Evolutionary conservation across 148 eudicot genomes (phyloP), one percentile per base, ranked within the genome.

Genomic region (Tetragonia tetragonoides): DNA sequence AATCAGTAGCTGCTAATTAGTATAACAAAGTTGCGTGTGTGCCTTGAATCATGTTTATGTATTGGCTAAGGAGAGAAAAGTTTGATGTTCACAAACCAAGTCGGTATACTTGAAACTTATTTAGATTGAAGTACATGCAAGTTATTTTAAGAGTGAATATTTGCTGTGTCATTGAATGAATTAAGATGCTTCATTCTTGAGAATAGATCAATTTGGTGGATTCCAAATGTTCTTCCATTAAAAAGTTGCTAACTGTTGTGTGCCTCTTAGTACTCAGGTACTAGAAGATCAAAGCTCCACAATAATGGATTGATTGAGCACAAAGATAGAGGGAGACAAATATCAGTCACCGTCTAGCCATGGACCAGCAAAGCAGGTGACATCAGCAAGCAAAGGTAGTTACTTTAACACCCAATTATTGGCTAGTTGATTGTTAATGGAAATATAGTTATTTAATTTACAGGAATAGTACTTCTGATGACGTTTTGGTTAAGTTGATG

Each of bases 141-240:
- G 47, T 10, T 49, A 49, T 49, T 10, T 49, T 49, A 49, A 49
- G 7, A 10, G 10, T 3, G 6, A 49, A 10, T 8, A 62, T 18
- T 4, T 62, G 23, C 24, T 23, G 20, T 62, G 66, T 62, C 10
- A 21, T 21, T 62, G 38, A 21, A 28, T 11, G 37, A 10, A 62
- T 49, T 21, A 62, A 2, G 10, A 10, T 62, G 37, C 66, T 62
- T 37, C 66, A 18, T 21, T 8, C 20, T 23, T 21, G 8, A 62
- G 37, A 62, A 62, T 62, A 1, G 34, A 62, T 21, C 24, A 62
- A 21, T 62, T 23, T 41, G 53, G 72, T 79, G 77, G 76, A 65
- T 65, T 72, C 81, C 76, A 79, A 72, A 63, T 59, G 12, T 49
- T 66, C 0, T 78, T 70, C 68, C 75, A 68, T 69, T 61, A 6